Conservation (phyloP, 257 asterid genomes). For the Dorcoceras hygrometricum region DNA sequence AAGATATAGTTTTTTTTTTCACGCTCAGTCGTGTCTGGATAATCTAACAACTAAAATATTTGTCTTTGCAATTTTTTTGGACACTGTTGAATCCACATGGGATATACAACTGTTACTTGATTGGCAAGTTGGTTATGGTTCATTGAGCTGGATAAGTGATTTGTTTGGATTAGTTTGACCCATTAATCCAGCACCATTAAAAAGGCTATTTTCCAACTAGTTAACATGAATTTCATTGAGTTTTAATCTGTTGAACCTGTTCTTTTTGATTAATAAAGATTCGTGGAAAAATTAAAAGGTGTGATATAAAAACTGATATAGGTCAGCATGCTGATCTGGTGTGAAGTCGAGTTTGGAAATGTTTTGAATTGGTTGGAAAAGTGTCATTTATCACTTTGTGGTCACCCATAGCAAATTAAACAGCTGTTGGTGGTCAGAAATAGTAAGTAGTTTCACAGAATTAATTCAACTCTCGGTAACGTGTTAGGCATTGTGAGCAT, state of each 20-base stretch:
- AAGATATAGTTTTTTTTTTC: too few species aligned
- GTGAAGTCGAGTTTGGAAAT: background rate
- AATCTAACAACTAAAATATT: too few species aligned
- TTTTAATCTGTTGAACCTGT: background rate
- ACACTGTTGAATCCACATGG: background rate
- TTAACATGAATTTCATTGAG: background rate
- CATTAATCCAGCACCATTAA: background rate
- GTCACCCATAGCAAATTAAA: background rate
- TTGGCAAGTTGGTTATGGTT: background rate
- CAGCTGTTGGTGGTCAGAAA: background rate
- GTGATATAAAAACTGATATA: too few species aligned
- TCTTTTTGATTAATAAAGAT: too few species aligned
- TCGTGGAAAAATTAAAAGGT: background rate
- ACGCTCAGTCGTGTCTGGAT: background rate
- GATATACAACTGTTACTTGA: background rate
- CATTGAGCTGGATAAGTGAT: background rate
- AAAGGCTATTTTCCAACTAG: background rate
- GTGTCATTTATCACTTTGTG: background rate
- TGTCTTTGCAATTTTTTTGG: background rate
- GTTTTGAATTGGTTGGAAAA: background rate
- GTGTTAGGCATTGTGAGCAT: background rate
- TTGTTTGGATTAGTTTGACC: background rate
- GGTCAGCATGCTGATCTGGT: background rate
- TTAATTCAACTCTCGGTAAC: too few species aligned
- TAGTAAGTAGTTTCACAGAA: background rate